phyloP scores from a whole-genome alignment of 148 eudicot species.

The Pouteria glomerata region DNA sequence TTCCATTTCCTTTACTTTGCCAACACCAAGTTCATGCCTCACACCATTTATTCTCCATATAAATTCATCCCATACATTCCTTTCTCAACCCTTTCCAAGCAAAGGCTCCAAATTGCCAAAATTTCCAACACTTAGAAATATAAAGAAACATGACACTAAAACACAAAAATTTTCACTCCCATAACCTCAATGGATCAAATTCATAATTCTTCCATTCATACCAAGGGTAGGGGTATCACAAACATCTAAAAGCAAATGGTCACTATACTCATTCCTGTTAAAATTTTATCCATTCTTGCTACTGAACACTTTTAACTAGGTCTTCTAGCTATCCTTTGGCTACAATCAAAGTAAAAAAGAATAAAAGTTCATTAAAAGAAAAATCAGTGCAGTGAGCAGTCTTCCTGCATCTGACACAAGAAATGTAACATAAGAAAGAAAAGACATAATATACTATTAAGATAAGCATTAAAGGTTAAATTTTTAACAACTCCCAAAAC shows the following conservation, averaged over 20 bases:
- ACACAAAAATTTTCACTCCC: no score
- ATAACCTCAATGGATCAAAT: no score
- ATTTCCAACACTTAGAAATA: no score
- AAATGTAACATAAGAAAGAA: background rate
- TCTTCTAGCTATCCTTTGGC: slow-evolving; percentile 91
- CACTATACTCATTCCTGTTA: slow-evolving; percentile 82
- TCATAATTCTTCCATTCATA: no score
- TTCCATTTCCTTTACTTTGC: no score
- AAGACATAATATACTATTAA: background rate
- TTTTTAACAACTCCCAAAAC: background rate
- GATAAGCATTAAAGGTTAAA: background rate
- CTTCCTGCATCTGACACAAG: slow-evolving; percentile 53
- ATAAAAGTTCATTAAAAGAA: background rate
- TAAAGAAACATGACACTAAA: no score
- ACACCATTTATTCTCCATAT: no score
- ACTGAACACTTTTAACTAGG: slow-evolving; percentile 88
- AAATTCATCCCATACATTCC: no score
- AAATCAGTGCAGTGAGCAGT: slow-evolving; percentile 65
- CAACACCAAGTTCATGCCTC: no score
- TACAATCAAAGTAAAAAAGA: slow-evolving; percentile 17
- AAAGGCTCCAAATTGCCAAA: no score
- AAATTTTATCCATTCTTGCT: slow-evolving; percentile 84
- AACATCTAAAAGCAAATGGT: slow-evolving; percentile 84
- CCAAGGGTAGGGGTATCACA: no score
- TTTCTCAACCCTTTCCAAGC: no score